Base-by-base conservation (phyloP, 805 yeast genomes). In the Candida gorgasii region DNA sequence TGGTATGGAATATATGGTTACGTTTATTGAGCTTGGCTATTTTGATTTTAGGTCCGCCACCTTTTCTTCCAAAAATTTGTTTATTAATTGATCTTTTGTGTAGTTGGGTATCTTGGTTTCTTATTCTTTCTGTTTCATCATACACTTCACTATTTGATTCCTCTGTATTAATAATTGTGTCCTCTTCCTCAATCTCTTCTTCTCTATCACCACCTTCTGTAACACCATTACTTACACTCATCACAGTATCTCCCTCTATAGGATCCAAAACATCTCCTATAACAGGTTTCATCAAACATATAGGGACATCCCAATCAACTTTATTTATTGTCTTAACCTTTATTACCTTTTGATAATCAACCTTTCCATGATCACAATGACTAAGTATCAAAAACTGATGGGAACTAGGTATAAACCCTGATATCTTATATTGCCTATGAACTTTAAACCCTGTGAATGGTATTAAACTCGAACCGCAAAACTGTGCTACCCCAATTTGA, bases 371-470 rank as follows among this genome's bases (percentile, higher is more conserved):
- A 13, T 68, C 55, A 55, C 89, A 83, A 49, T 73, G 80, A 0
- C 74, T 63, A 13, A 82, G 47, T 3, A 73, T 58, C 13, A 80
- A 55, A 46, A 68, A 71, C 43, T 73, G 79, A 42, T 66, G 54
- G 43, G 69, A 49, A 6, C 73, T 68, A 29, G 72, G 61, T 18
- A 42, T 38, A 16, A 63, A 40, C 35, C 70, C 73, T 13, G 46
- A 33, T 1, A 48, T 13, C 16, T 71, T 65, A 44, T 73, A 75
- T 15, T 75, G 71, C 39, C 82, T 65, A 38, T 73, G 73, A 2
- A 82, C 60, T 42, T 75, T 75, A 50, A 80, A 77, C 0, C 89
- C 89, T 0, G 81, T 68, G 49, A 73, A 82, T 0, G 75, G 71
- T 9, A 61, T 39, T 5, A 48, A 7, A 2, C 27, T 36, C 3